Evolutionary conservation across 2,329 filamentous ascomycete species (phyloP), one percentile per base, ranked within the genome.

Genomic region (Chrysoporthe deuterocubensis): DNA sequence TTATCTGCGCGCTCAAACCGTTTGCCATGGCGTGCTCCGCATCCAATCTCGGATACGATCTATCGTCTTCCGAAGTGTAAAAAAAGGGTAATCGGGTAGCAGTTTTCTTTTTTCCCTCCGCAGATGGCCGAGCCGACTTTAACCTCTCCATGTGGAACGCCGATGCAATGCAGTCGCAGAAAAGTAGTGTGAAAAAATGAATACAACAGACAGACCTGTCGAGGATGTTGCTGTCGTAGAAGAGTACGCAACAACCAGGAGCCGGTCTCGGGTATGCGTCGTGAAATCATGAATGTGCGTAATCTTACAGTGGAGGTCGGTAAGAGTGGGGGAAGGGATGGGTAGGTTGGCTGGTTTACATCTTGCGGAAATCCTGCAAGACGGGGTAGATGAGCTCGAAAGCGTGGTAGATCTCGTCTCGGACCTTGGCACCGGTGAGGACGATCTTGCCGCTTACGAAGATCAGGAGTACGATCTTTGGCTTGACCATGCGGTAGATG

Each of bases 401-500:
- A 59, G 94, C 94, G 80, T 96, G 92, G 77, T 97, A 97, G 74
- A 99, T 98, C 83, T 98, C 96, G 81, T 99, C 96, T 74, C 96
- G 92, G 72, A 98, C 94, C 80, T 99, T 98, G 73, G 96, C 96
- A 77, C 96, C 96, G 54, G 96, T 98, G 78, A 98, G 87, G 76
- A 98, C 96, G 71, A 98, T 98, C 87, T 98, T 98, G 77, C 95
- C 96, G 76, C 92, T 96, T 76, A 98, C 95, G 84, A 98, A 98
- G 81, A 99, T 97, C 77, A 98, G 85, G 37, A 98, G 89, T 65
- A 98, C 95, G 74, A 98, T 97, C 89, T 98, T 98, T 26, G 96
- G 96, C 86, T 98, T 98, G 86, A 98, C 97, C 96, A 99, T 99
- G 80, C 96, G 94, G 83, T 99, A 99, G 83, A 99, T 99, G 64